Evolutionary conservation across 2,329 filamentous ascomycete genomes (phyloP).

Genomic region (Diaporthe helianthi): DNA sequence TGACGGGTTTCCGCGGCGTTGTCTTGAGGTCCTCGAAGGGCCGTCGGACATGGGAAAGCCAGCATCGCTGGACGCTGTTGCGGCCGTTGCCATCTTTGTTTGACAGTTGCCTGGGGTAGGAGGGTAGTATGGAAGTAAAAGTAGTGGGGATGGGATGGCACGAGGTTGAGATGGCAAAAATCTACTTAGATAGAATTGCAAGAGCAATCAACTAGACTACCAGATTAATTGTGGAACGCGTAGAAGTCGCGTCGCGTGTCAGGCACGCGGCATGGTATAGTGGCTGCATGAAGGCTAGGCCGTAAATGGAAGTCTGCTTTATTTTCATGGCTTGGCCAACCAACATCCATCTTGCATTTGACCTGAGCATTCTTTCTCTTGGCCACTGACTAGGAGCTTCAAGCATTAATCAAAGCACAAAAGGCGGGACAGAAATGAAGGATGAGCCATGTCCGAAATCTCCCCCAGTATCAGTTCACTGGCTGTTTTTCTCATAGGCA

Average conservation of each 20-base stretch:
- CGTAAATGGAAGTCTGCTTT: conserved; percentile 29
- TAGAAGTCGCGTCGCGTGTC: conserved; percentile 29
- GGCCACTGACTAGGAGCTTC: neutral
- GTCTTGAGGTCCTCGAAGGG: conserved; percentile 54
- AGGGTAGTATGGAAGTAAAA: neutral
- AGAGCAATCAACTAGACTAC: conserved; percentile 8
- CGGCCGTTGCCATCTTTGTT: conserved; percentile 41
- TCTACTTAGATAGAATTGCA: conserved; percentile 5
- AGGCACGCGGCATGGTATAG: conserved; percentile 21
- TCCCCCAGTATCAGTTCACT: neutral
- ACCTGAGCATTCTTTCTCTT: neutral
- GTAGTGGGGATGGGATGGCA: neutral
- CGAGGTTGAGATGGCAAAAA: conserved; percentile 19
- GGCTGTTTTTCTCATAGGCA: conserved; percentile 26
- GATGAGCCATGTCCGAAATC: neutral
- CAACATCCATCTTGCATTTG: neutral
- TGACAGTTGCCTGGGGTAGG: neutral
- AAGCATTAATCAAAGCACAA: too few relatives aligned
- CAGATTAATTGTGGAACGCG: conserved; percentile 29
- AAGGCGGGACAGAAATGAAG: neutral
- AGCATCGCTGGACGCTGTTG: conserved; percentile 63
- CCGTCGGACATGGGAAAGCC: conserved; percentile 66
- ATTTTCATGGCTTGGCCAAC: neutral
- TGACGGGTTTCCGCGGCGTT: conserved; percentile 52
- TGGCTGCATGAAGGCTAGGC: conserved; percentile 33